These are phyloP conservation scores for Camellia sinensis DNA, from an alignment of 148 eudicot species.

Conservation along the genomic window DNA sequence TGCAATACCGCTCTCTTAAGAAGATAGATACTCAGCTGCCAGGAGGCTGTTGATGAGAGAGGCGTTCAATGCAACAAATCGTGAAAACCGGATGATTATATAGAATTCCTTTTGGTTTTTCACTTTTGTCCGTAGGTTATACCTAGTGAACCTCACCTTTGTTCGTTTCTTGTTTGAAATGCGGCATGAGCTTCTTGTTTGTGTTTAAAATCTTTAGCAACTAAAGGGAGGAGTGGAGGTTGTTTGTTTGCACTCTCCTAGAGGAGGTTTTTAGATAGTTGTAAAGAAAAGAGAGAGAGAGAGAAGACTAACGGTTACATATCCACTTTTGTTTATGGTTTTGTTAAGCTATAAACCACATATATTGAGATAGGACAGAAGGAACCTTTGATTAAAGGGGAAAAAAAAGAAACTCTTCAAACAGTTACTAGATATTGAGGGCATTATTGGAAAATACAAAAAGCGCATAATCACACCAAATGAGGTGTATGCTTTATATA, in stretches of 20 bases:
- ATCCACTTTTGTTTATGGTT: neutral
- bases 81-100: slow-evolving; percentile 42
- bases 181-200: neutral
- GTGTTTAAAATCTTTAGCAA: neutral
- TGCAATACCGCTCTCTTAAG: slow-evolving; percentile 77
- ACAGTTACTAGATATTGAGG: no score
- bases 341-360: neutral
- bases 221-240: neutral
- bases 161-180: neutral
- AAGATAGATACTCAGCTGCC: slow-evolving; percentile 42
- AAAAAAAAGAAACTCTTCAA: no score
- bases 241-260: neutral
- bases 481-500: no score
- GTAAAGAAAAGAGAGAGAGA: neutral
- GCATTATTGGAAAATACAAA: no score
- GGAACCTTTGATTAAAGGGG: no score
- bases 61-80: slow-evolving; percentile 31
- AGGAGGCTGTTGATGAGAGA: slow-evolving; percentile 36
- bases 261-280: neutral
- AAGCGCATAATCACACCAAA: no score
- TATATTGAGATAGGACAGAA: neutral
- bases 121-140: neutral
- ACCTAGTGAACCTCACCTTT: neutral
- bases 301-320: neutral
- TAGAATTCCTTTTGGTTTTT: neutral